Evolutionary conservation across 1,284 basidiomycete species (phyloP), one percentile per base, ranked within the genome.

Genomic region (Papiliotrema fonsecae): DNA sequence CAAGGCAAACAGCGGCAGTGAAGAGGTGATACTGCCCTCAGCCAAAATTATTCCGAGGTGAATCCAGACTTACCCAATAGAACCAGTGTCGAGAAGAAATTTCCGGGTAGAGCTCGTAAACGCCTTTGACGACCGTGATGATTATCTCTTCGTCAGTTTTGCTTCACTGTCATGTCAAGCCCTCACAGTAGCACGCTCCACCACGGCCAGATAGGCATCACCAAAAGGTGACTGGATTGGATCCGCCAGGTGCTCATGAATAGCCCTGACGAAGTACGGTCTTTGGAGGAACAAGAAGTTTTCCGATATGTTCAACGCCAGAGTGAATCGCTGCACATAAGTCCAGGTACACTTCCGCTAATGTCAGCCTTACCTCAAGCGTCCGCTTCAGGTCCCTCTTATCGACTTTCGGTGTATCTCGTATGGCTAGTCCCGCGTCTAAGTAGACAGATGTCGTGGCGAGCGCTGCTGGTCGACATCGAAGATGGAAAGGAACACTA

Each of bases 201-300:
- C 52, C 7, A 65, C 57, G 6, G 59, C 58, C 6, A 67, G 45
- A 39, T 61, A 67, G 0, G 61, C 54, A 18, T 60, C 51, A 3
- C 62, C 63, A 45, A 58, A 65, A 7, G 52, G 36, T 2, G 51
- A 54, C 27, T 54, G 37, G 4, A 57, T 54, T 2, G 65, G 65
- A 32, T 67, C 62, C 13, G 47, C 38, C 5, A 61, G 59, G 31
- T 53, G 45, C 18, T 62, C 59, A 24, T 65, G 52, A 36, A 67
- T 58, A 9, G 65, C 65, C 37, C 56, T 51, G 27, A 63, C 61
- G 39, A 67, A 67, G 48, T 61, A 67, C 2, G 62, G 63, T 35
- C 65, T 41, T 21, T 60, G 57, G 11, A 67, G 50, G 47, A 58
- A 61, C 19, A 67, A 32, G 27, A 65, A 47, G 26, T 53, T 52